These are phyloP conservation scores for Schizochytrium sp. DNA, from an alignment of 108 stramenopile species.

Conservation along the genomic window DNA sequence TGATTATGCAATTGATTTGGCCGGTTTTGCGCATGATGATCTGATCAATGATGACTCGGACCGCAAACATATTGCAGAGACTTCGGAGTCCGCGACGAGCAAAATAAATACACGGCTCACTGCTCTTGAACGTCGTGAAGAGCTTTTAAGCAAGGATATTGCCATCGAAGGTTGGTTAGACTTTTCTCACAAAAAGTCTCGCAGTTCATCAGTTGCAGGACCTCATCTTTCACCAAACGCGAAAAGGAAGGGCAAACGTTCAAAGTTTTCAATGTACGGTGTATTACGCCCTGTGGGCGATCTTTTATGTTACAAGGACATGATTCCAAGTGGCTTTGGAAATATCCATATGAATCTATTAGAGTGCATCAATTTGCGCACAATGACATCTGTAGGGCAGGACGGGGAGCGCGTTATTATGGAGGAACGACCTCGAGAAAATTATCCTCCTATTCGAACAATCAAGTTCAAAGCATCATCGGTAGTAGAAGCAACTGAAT, in stretches of 20 bases:
- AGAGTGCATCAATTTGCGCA: conserved; percentile 22
- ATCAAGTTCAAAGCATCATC: neutral
- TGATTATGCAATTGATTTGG: neutral
- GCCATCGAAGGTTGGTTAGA: conserved; percentile 21
- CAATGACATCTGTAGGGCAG: neutral
- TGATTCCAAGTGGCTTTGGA: conserved; percentile 25
- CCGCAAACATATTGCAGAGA: neutral
- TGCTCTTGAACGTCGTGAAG: conserved; percentile 5
- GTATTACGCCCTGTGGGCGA: conserved; percentile 41
- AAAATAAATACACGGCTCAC: neutral
- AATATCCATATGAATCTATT: conserved; percentile 10
- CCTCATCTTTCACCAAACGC: neutral
- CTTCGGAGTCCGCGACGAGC: neutral
- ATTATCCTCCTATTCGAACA: neutral
- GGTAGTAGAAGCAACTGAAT: neutral
- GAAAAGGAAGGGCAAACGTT: neutral
- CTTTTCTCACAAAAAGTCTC: no score
- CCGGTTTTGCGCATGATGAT: neutral
- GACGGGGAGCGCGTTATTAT: neutral
- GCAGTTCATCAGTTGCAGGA: no score
- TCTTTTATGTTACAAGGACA: conserved; percentile 23
- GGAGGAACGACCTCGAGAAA: neutral
- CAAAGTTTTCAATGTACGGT: neutral
- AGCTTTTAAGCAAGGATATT: conserved; percentile 25
- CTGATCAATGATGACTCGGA: no score